phyloP scores from a whole-genome alignment of 768 basidiomycete species.

The Pleurotus eryngii region DNA sequence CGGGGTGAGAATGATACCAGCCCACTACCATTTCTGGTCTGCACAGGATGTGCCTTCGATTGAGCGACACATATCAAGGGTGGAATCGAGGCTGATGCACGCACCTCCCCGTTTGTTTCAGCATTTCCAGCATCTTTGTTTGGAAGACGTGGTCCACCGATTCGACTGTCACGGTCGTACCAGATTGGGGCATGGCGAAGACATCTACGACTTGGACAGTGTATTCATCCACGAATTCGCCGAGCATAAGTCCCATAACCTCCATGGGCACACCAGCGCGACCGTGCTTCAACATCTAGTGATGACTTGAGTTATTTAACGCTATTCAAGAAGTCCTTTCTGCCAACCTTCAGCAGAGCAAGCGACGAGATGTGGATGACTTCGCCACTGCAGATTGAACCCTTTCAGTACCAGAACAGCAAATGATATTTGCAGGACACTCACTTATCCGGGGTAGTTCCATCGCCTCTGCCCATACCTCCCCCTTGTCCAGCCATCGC shows the following conservation, averaged over 20 bases:
- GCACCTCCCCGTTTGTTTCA: slow-evolving; percentile 97
- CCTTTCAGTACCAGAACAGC: neutral
- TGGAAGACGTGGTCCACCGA: slow-evolving; percentile 99
- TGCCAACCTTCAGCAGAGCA: slow-evolving; percentile 86
- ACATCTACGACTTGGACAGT: slow-evolving; percentile 93
- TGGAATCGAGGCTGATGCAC: slow-evolving; percentile 21
- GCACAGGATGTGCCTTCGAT: slow-evolving; percentile 3
- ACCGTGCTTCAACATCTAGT: slow-evolving; percentile 97
- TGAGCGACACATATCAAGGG: slow-evolving; percentile 5
- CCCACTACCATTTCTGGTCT: slow-evolving; percentile 98
- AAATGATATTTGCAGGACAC: slow-evolving; percentile 14
- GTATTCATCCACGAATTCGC: slow-evolving; percentile 98
- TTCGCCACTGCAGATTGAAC: slow-evolving; percentile 60
- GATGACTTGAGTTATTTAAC: neutral
- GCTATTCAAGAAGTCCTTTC: neutral
- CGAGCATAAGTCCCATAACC: slow-evolving; percentile 98
- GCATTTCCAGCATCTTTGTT: slow-evolving; percentile 96
- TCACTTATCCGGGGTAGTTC: slow-evolving; percentile 74
- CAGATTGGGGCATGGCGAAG: slow-evolving; percentile 98
- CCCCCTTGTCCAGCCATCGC: slow-evolving; percentile 42
- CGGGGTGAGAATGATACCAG: slow-evolving; percentile 99
- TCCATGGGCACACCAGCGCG: slow-evolving; percentile 99
- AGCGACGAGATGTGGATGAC: slow-evolving; percentile 97
- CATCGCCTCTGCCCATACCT: slow-evolving; percentile 40
- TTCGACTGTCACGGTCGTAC: slow-evolving; percentile 96